phyloP scores from a whole-genome alignment of 2,329 filamentous ascomycete genomes.

The Hypoxylon sp. region DNA sequence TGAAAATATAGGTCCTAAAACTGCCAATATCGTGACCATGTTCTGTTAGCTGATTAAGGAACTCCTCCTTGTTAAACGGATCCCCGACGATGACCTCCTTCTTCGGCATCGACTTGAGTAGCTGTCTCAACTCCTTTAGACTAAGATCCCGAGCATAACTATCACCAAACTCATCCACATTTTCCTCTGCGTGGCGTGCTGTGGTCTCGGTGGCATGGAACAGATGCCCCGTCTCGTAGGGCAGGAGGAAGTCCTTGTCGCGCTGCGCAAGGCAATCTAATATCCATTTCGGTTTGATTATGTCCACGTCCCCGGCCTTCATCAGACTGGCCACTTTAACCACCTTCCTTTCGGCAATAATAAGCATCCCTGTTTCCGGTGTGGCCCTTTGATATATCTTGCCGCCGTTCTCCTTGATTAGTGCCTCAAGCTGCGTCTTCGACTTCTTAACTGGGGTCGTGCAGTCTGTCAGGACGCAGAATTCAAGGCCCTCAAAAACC shows the following conservation, averaged over 20 bases:
- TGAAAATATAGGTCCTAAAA: slow-evolving; percentile 68
- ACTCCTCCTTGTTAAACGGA: slow-evolving; percentile 61
- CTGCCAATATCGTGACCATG: slow-evolving; percentile 68
- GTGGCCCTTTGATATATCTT: slow-evolving; percentile 81
- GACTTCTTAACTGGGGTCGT: slow-evolving; percentile 77
- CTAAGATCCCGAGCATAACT: slow-evolving; percentile 82
- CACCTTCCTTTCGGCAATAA: slow-evolving; percentile 83
- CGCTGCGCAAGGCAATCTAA: slow-evolving; percentile 80
- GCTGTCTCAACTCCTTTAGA: slow-evolving; percentile 71
- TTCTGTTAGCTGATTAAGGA: slow-evolving; percentile 69
- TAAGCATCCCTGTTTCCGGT: slow-evolving; percentile 73
- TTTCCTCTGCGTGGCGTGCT: slow-evolving; percentile 67
- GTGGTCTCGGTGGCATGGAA: slow-evolving; percentile 76
- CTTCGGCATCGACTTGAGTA: slow-evolving; percentile 67
- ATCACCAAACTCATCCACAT: slow-evolving; percentile 84
- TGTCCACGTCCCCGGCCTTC: slow-evolving; percentile 77
- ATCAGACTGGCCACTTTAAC: slow-evolving; percentile 88
- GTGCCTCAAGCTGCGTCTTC: slow-evolving; percentile 82
- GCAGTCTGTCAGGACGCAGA: slow-evolving; percentile 87
- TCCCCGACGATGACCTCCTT: slow-evolving; percentile 56
- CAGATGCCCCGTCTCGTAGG: slow-evolving; percentile 75
- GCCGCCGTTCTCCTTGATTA: slow-evolving; percentile 89
- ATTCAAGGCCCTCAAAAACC: slow-evolving; percentile 82
- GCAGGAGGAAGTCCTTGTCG: slow-evolving; percentile 73
- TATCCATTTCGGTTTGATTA: slow-evolving; percentile 86